Percentiles rank a stretch among this genome's conserved stretches.
Conservation (phyloP, 768 basidiomycete genomes). For the Tephrocybe sp. region DNA sequence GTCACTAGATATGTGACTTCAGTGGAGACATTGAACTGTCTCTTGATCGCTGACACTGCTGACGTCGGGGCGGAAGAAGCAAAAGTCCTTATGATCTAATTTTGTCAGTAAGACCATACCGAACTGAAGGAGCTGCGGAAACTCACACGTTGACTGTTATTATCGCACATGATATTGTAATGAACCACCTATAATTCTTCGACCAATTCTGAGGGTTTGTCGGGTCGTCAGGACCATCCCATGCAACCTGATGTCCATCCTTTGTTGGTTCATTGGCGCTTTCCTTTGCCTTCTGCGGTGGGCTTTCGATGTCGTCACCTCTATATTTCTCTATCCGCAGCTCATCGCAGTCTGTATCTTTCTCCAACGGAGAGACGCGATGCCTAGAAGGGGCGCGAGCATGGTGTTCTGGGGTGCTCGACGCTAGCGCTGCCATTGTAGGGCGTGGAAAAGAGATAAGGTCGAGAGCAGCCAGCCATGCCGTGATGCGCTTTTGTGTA, state of each 20-base stretch:
- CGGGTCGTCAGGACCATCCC: conserved; percentile 56
- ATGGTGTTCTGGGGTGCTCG: not conserved
- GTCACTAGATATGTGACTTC: conserved; percentile 52
- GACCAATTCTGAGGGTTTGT: conserved; percentile 58
- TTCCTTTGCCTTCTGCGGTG: conserved; percentile 6
- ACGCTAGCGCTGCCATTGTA: not conserved
- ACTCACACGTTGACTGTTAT: conserved; percentile 58
- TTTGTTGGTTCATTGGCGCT: conserved; percentile 13
- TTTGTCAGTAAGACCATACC: not conserved
- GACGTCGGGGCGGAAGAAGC: conserved; percentile 56
- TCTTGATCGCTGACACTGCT: conserved; percentile 29
- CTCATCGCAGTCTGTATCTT: conserved; percentile 23
- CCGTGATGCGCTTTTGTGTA: not conserved
- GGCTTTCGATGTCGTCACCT: conserved; percentile 28
- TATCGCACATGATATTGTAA: conserved; percentile 40
- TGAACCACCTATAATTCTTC: conserved; percentile 39
- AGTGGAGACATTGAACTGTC: conserved; percentile 34
- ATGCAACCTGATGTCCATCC: conserved; percentile 40
- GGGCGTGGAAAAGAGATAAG: not conserved
- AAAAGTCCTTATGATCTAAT: conserved; percentile 44
- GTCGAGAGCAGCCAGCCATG: not conserved
- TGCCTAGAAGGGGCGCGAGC: not conserved
- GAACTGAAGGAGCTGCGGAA: too few relatives aligned
- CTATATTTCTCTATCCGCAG: conserved; percentile 27
- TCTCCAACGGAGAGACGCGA: conserved; percentile 15